A percentile compares a stretch with the other conserved stretches of the same genome.
Conservation (phyloP, 106 monocot species). For the Allium fistulosum region DNA sequence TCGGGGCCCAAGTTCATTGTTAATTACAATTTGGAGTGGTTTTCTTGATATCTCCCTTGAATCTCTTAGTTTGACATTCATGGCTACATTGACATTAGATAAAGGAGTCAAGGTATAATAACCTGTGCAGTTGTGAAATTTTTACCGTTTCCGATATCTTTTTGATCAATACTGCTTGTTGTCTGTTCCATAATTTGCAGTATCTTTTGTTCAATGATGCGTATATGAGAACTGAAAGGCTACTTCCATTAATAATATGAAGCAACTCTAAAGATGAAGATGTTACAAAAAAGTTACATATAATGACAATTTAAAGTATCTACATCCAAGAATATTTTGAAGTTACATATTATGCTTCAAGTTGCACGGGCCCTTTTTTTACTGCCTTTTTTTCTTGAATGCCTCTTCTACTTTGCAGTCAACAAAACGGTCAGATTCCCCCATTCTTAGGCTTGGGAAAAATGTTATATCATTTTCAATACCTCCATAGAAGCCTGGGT, state of each 20-base stretch:
- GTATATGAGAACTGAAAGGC: too few species aligned
- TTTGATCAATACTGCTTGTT: too few species aligned
- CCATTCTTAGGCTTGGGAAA: constrained; percentile 71
- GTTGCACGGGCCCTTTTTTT: neutral
- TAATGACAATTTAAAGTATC: too few species aligned
- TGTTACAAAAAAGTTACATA: too few species aligned
- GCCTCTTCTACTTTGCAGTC: constrained; percentile 32
- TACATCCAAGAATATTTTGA: too few species aligned
- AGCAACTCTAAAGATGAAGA: too few species aligned
- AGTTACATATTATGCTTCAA: too few species aligned
- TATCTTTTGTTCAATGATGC: too few species aligned
- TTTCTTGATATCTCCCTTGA: constrained; percentile 90
- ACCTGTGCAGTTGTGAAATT: neutral
- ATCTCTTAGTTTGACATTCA: constrained; percentile 79
- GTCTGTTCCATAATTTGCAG: too few species aligned
- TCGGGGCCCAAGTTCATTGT: constrained; percentile 72
- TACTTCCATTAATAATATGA: too few species aligned
- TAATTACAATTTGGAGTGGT: constrained; percentile 86
- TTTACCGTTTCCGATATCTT: neutral
- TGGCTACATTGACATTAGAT: constrained; percentile 61
- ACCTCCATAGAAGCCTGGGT: constrained; percentile 84
- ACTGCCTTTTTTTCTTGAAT: too few species aligned
- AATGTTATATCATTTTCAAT: constrained; percentile 68
- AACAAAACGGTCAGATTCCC: constrained; percentile 55
- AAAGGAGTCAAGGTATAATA: constrained; percentile 81